Percentiles rank a stretch among this genome's conserved stretches.
Conservation (phyloP, 768 basidiomycete genomes). For the Arthromyces matolae region DNA sequence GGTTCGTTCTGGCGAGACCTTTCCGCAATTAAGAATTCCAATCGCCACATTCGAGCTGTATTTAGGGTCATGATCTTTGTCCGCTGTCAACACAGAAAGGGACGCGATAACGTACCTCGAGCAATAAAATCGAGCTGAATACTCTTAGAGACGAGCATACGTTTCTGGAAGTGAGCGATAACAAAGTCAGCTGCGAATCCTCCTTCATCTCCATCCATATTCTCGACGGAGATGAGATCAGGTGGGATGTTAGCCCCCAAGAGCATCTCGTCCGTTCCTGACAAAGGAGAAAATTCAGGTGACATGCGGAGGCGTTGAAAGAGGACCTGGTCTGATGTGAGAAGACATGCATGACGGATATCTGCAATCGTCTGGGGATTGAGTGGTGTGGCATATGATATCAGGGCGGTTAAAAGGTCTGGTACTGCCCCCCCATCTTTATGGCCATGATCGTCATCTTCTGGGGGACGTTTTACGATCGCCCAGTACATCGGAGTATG, state of each 20-base stretch:
- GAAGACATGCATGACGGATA: constrained; percentile 62
- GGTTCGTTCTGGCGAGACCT: constrained; percentile 10
- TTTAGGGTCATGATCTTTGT: not conserved
- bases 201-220: constrained; percentile 45
- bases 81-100: constrained; percentile 1
- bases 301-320: constrained; percentile 57
- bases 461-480: constrained; percentile 53
- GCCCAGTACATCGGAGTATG: constrained; percentile 75
- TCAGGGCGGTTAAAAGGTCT: constrained; percentile 46
- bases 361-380: constrained; percentile 47
- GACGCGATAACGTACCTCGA: constrained; percentile 31
- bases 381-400: constrained; percentile 49
- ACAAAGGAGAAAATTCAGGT: constrained; percentile 49
- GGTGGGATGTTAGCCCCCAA: constrained; percentile 39
- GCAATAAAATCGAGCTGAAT: constrained; percentile 67
- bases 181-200: constrained; percentile 52
- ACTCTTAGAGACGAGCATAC: constrained; percentile 60
- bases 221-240: constrained; percentile 55
- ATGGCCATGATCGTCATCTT: constrained; percentile 32
- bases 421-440: constrained; percentile 26
- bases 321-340: constrained; percentile 55
- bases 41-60: constrained; percentile 55
- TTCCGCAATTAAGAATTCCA: constrained; percentile 39
- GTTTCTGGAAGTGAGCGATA: constrained; percentile 59
- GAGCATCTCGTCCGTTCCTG: constrained; percentile 51